A percentile compares a stretch with the other conserved stretches of the same genome.
These are phyloP conservation scores for Phycomyces blakesleeanus DNA, from an alignment of 192 early-diverging fungal species.

Conservation along the genomic window DNA sequence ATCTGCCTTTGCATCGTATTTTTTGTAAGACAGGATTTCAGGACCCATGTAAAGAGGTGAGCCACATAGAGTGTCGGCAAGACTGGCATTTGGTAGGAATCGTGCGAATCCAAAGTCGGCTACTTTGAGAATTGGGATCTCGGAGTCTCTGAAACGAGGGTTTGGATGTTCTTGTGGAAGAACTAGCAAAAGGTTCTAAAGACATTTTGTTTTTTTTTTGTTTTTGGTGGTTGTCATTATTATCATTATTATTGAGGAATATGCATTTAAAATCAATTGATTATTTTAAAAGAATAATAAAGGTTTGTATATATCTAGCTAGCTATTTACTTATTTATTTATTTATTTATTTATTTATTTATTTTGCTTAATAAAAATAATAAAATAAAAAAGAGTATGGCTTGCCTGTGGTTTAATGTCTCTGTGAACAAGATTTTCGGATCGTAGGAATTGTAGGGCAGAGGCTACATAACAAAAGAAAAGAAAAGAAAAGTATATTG, in stretches of 20 bases:
- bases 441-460: conserved; percentile 85
- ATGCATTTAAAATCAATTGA: too few relatives aligned
- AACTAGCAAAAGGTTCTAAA: conserved; percentile 77
- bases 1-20: conserved; percentile 93
- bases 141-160: conserved; percentile 37
- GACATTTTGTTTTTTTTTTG: too few relatives aligned
- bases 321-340: too few relatives aligned
- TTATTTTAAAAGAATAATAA: too few relatives aligned
- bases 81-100: conserved; percentile 71
- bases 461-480: conserved; percentile 47
- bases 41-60: conserved; percentile 96
- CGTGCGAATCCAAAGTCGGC: conserved; percentile 99
- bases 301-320: too few relatives aligned
- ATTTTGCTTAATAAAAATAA: too few relatives aligned
- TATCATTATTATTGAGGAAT: too few relatives aligned
- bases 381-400: too few relatives aligned
- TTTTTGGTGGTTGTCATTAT: too few relatives aligned
- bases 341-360: too few relatives aligned
- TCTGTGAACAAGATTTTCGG: conserved; percentile 87
- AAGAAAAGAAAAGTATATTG: conserved; percentile 8
- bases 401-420: conserved; percentile 95
- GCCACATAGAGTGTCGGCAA: conserved; percentile 95
- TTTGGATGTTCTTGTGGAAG: conserved; percentile 46
- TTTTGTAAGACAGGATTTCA: conserved; percentile 84
- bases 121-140: conserved; percentile 81